phyloP scores from a whole-genome alignment of 306 rosid species.

The Trichosanthes cucumerina region DNA sequence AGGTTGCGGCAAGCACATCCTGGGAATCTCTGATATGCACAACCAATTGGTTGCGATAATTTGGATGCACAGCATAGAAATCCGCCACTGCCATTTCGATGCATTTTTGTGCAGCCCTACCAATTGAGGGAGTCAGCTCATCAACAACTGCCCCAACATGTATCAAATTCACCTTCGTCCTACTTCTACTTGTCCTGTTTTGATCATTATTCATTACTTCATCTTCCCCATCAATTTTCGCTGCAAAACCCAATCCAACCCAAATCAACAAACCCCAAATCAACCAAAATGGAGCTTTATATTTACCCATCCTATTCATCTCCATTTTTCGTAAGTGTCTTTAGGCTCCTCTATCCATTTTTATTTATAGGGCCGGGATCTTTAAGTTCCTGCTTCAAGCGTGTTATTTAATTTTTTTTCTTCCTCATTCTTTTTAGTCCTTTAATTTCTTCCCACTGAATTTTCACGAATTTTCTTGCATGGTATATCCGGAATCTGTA shows the following conservation, averaged over 20 bases:
- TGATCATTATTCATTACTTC: neutral
- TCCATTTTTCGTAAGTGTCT: neutral
- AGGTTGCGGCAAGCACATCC: conserved; percentile 20
- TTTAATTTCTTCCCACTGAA: neutral
- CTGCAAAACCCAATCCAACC: neutral
- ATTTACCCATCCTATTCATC: neutral
- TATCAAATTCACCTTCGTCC: neutral
- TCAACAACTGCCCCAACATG: conserved; percentile 24
- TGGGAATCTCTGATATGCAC: conserved; percentile 6
- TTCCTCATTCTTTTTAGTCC: neutral
- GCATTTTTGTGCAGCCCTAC: conserved; percentile 4
- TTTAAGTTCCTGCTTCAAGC: neutral
- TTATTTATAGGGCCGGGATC: neutral
- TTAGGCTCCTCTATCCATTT: neutral
- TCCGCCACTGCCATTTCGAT: conserved; percentile 18
- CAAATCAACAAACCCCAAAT: neutral
- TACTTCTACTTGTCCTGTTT: neutral
- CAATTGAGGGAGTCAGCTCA: conserved; percentile 2
- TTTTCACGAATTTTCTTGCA: neutral
- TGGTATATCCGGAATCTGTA: neutral
- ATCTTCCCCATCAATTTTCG: neutral
- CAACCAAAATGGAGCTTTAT: neutral
- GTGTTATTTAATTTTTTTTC: neutral
- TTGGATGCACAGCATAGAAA: conserved; percentile 14
- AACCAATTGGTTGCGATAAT: conserved; percentile 12